phyloP scores from a whole-genome alignment of 176 grass and related monocot genomes.

The Hordeum vulgare region MorexV3_pseudomolecules_assembly NC_058520.1:523837486-523837985 shows the following conservation, averaged over 20 bases:
- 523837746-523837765: conserved; percentile 58
- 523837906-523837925: conserved; percentile 49
- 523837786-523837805: conserved; percentile 48
- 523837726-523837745: conserved; percentile 66
- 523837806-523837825: conserved; percentile 88
- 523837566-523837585: conserved; percentile 20
- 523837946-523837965: conserved; percentile 48
- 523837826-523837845: conserved; percentile 81
- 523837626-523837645: conserved; percentile 86
- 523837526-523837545: background rate
- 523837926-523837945: conserved; percentile 50
- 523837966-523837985: conserved; percentile 29
- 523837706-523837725: conserved; percentile 54
- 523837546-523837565: too few relatives aligned
- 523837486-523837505: conserved; percentile 10
- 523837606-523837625: conserved; percentile 45
- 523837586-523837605: conserved; percentile 50
- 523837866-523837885: conserved; percentile 61
- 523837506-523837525: background rate
- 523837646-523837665: conserved; percentile 98
- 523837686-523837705: conserved; percentile 89
- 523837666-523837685: conserved; percentile 96
- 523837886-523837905: conserved; percentile 77
- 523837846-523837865: conserved; percentile 87
- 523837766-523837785: conserved; percentile 63